A percentile compares a stretch with the other conserved stretches of the same genome.
phyloP scores from a whole-genome alignment of 2,329 filamentous ascomycete genomes.

The Neonectria magnoliae region DNA sequence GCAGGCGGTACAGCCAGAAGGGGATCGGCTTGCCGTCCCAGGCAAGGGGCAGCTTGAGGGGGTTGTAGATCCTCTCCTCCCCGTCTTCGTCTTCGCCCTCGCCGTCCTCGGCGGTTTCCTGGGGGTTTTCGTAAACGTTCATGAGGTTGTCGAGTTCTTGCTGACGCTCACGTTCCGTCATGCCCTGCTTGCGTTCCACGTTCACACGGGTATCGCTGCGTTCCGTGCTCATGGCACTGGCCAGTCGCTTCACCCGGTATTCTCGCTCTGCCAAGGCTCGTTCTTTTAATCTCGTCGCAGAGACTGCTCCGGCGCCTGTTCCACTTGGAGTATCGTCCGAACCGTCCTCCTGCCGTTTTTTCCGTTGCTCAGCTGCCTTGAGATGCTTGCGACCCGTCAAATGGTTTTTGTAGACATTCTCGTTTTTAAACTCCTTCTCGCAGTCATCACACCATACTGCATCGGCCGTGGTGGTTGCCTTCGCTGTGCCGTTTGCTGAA shows the following conservation, averaged over 20 bases:
- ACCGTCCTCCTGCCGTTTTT: conserved; percentile 55
- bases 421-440: conserved; percentile 93
- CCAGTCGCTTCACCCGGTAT: conserved; percentile 81
- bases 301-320: conserved; percentile 41
- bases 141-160: conserved; percentile 92
- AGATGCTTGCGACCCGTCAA: conserved; percentile 92
- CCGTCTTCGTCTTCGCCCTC: conserved; percentile 79
- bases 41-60: conserved; percentile 90
- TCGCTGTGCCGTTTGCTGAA: conserved; percentile 46
- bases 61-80: conserved; percentile 95
- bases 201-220: conserved; percentile 91
- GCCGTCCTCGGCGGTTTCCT: conserved; percentile 58
- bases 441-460: conserved; percentile 92
- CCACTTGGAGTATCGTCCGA: conserved; percentile 44
- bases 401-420: conserved; percentile 93
- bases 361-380: conserved; percentile 77
- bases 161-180: conserved; percentile 95
- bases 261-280: conserved; percentile 91
- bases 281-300: conserved; percentile 77
- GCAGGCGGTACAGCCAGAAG: conserved; percentile 98
- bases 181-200: conserved; percentile 94
- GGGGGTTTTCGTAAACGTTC: conserved; percentile 49
- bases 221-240: conserved; percentile 85
- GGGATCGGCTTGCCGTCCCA: conserved; percentile 99
- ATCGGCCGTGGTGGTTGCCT: conserved; percentile 57